Evolutionary conservation across 805 yeast genomes (phyloP), one percentile per base, ranked within the genome.

Genomic region (Sugiyamaella chiloensis): DNA sequence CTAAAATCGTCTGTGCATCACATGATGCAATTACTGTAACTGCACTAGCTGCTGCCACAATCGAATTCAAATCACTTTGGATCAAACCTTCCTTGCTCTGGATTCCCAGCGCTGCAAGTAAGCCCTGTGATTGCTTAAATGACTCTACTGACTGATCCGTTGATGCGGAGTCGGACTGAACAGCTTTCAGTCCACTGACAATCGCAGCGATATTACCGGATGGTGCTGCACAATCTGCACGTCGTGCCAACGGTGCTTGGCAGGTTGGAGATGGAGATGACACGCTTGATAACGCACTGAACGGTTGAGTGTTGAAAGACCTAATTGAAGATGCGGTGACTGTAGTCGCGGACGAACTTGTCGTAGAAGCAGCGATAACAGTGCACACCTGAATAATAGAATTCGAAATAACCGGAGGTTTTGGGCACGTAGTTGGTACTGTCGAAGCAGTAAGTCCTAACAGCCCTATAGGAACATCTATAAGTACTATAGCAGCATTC

Each of bases 81-180:
- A 61, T 51, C 11, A 52, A 43, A 24, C 48, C 50, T 52, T 52
- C 56, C 27, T 48, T 39, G 30, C 37, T 37, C 61, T 62, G 66
- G 53, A 62, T 60, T 32, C 40, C 48, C 7, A 61, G 55, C 14
- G 65, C 66, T 31, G 60, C 65, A 21, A 16, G 21, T 17, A 61
- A 51, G 36, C 66, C 65, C 24, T 50, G 49, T 9, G 46, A 23
- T 17, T 23, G 24, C 17, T 16, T 24, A 26, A 47, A 52, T 17
- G 36, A 24, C 47, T 47, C 24, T 41, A 43, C 49, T 5, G 24
- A 24, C 17, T 44, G 24, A 36, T 43, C 54, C 29, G 42, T 50
- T 24, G 31, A 12, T 19, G 24, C 34, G 30, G 45, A 24, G 31
- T 52, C 55, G 20, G 34, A 17, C 21, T 41, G 9, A 36, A 44